Evolutionary conservation across 306 rosid species (phyloP).

Genomic region (Dryas alaskensis): DNA sequence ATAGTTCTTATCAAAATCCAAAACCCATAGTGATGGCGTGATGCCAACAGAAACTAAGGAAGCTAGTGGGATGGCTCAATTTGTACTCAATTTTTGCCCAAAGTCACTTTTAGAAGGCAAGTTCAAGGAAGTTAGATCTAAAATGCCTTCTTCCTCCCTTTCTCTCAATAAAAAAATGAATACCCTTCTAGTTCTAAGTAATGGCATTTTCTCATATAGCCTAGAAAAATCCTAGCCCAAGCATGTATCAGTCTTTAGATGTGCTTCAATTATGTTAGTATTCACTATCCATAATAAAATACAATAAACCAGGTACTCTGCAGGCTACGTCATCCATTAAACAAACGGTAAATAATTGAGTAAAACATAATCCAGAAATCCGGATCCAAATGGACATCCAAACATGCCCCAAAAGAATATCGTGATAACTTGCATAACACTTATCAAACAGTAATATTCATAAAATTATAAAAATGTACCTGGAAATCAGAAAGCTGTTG

Average conservation of each 20-base stretch:
- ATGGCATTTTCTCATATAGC: neutral
- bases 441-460: neutral
- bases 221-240: neutral
- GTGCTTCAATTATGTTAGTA: neutral
- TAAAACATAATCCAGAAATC: neutral
- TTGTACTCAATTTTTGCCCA: neutral
- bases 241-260: neutral
- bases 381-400: neutral
- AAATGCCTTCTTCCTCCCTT: neutral
- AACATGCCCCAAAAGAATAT: neutral
- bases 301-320: neutral
- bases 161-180: neutral
- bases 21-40: neutral
- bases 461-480: slow-evolving; percentile 29
- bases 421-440: neutral
- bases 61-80: neutral
- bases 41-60: neutral
- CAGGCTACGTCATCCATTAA: neutral
- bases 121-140: neutral
- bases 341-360: neutral
- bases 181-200: neutral
- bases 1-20: neutral
- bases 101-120: neutral
- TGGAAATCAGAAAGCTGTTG: slow-evolving; percentile 73
- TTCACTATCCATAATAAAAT: neutral